These are phyloP conservation scores for Lindgomyces ingoldianus DNA, from an alignment of 495 filamentous ascomycete species.

Conservation along the genomic window DNA sequence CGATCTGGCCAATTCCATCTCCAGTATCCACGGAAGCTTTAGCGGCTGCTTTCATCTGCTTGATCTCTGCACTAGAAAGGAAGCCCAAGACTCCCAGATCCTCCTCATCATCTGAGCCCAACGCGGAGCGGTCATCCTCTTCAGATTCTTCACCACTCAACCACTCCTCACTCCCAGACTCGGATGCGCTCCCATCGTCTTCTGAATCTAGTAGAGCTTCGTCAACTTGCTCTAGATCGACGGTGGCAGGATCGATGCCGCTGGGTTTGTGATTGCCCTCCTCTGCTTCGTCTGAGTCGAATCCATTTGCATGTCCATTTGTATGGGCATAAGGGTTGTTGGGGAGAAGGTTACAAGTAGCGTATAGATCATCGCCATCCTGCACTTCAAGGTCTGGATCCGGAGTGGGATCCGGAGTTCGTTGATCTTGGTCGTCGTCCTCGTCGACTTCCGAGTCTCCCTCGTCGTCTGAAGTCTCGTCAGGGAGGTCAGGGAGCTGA, in stretches of 20 bases:
- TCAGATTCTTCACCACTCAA: slow-evolving; percentile 27
- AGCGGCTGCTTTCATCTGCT: slow-evolving; percentile 33
- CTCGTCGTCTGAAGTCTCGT: slow-evolving; percentile 54
- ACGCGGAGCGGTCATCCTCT: slow-evolving; percentile 28
- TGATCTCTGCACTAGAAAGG: slow-evolving; percentile 23
- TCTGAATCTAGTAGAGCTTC: slow-evolving; percentile 54
- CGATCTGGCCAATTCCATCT: too few species aligned
- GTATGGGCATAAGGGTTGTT: slow-evolving; percentile 17
- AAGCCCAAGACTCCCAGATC: slow-evolving; percentile 34
- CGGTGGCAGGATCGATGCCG: slow-evolving; percentile 38
- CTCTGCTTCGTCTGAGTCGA: slow-evolving; percentile 21
- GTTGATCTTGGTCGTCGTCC: slow-evolving; percentile 47
- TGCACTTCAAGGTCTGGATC: slow-evolving; percentile 28
- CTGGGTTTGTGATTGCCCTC: slow-evolving; percentile 37
- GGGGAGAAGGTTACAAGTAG: background rate
- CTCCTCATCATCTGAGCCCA: slow-evolving; percentile 21
- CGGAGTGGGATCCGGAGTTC: slow-evolving; percentile 20
- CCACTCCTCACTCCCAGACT: slow-evolving; percentile 35
- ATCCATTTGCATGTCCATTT: slow-evolving; percentile 23
- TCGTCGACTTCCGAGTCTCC: slow-evolving; percentile 76
- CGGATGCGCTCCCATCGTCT: slow-evolving; percentile 21
- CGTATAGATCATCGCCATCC: slow-evolving; percentile 18
- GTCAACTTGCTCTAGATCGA: slow-evolving; percentile 67
- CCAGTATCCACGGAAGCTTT: slow-evolving; percentile 10
- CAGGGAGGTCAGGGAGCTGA: slow-evolving; percentile 35